Evolutionary conservation across 2,329 filamentous ascomycete genomes (phyloP), one percentile per base, ranked within the genome.

Genomic region (Blastomyces silverae): DNA sequence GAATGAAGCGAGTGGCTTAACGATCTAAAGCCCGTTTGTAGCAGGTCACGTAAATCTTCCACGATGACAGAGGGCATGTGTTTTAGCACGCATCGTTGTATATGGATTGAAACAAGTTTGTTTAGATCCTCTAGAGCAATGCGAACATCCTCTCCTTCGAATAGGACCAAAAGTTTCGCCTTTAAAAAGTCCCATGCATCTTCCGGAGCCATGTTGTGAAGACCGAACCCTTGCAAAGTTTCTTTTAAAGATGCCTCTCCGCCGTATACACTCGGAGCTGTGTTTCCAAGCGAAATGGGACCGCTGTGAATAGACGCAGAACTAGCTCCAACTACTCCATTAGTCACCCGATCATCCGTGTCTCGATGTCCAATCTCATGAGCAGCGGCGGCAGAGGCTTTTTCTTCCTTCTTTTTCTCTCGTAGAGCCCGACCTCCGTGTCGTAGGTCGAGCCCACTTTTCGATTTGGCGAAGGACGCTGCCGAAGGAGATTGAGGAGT

Each of bases 1-100:
- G 86, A 85, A 61, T 88, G 85, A 22, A 97, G 80, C 0, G 90
- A 92, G 69, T 92, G 89, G 70, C 96, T 93, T 2, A 99, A 82
- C 1, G 89, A 92, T 39, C 85, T 83, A 73, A 97, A 99, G 0
- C 94, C 94, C 0, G 90, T 87, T 64, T 83, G 78, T 0, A 88
- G 75, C 0, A 88, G 76, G 67, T 87, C 85, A 65, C 83, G 80
- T 2, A 88, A 74, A 68, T 88, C 86, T 68, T 86, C 84, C n/a
- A 87, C 82, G 53, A 88, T 79, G 7, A 83, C 78, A 13, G 82
- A 81, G 0, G 86, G 85, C 0, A 81, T 81, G 55, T 83, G 81
- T 62, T 84, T 84, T 64, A 86, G 83, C 5, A 88, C 83, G 68
- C 86, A 88, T 28, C 84, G 81, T 66, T 85, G 83, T 17, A 88